Percentiles rank a stretch among this genome's conserved stretches.
These are phyloP conservation scores for Paratinospora sagittata DNA, from an alignment of 164 flowering plant species.

Conservation along the genomic window DNA sequence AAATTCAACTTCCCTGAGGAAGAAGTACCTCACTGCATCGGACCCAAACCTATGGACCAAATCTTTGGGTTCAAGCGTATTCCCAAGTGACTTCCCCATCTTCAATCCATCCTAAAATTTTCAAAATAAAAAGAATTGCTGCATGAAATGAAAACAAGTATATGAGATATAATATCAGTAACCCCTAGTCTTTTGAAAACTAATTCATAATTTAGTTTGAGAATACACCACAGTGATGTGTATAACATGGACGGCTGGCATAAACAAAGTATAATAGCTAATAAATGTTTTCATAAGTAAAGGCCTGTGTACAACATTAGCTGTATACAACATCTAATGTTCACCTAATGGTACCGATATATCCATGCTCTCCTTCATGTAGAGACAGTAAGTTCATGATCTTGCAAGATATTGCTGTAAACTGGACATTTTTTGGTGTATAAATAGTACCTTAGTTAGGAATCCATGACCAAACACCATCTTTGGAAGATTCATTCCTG, in stretches of 20 bases:
- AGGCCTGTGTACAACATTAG: too few species aligned
- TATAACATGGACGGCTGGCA: not conserved
- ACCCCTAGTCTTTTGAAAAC: not conserved
- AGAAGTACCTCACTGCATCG: constrained; percentile 95
- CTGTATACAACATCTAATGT: too few species aligned
- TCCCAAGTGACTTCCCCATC: constrained; percentile 97
- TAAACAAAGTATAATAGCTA: too few species aligned
- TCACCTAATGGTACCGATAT: not conserved
- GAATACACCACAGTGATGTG: not conserved
- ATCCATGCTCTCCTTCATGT: not conserved
- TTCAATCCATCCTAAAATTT: constrained; percentile 93
- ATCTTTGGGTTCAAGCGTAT: constrained; percentile 89
- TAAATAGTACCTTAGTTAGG: constrained; percentile 73
- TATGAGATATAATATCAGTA: constrained; percentile 23
- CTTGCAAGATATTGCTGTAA: not conserved
- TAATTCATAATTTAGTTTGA: not conserved
- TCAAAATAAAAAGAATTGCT: constrained; percentile 49
- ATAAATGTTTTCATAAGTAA: too few species aligned
- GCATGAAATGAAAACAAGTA: constrained; percentile 47
- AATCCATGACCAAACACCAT: constrained; percentile 96
- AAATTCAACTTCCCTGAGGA: constrained; percentile 88
- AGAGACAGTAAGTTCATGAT: too few species aligned
- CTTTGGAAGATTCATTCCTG: constrained; percentile 81
- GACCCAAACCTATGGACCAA: constrained; percentile 78
- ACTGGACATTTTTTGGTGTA: not conserved